Percentiles rank a stretch among this genome's conserved stretches.
phyloP scores from a whole-genome alignment of 352 stramenopile species.

The Phytophthora kernoviae region DNA sequence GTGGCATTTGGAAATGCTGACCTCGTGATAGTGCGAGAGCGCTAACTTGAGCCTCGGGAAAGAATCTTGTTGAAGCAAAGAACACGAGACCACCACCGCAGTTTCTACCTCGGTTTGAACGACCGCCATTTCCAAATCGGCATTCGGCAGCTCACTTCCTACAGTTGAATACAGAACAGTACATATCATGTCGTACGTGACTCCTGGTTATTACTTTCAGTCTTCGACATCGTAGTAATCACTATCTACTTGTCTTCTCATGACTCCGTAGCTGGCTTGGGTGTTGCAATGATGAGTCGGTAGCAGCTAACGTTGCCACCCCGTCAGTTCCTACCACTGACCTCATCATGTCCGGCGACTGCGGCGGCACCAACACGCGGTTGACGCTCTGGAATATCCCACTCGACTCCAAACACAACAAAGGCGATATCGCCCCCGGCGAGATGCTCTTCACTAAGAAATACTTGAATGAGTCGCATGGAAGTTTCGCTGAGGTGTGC shows the following conservation, averaged over 20 bases:
- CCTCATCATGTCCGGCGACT: conserved; percentile 89
- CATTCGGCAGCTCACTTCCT: conserved; percentile 8
- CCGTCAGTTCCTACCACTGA: conserved; percentile 9
- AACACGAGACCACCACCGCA: not conserved
- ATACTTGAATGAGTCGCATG: conserved; percentile 82
- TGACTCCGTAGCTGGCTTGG: conserved; percentile 6
- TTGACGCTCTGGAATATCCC: conserved; percentile 88
- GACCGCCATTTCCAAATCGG: conserved; percentile 12
- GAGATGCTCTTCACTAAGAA: conserved; percentile 84
- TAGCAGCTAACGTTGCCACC: conserved; percentile 3
- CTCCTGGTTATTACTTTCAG: not conserved
- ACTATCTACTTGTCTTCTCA: not conserved
- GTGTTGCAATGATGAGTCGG: conserved; percentile 16
- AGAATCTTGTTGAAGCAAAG: not conserved
- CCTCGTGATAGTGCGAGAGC: not conserved
- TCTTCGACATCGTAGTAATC: not conserved
- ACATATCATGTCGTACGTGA: conserved; percentile 7
- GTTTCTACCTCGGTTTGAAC: conserved; percentile 4
- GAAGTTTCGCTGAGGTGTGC: conserved; percentile 86
- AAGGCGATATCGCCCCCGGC: conserved; percentile 68
- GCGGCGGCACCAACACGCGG: conserved; percentile 96
- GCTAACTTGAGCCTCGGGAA: not conserved
- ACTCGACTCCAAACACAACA: conserved; percentile 30
- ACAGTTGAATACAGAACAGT: not conserved
- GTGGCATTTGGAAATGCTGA: no score